Evolutionary conservation across 1,284 basidiomycete genomes (phyloP).

Genomic region (Cutaneotrichosporon cavernicola): DNA sequence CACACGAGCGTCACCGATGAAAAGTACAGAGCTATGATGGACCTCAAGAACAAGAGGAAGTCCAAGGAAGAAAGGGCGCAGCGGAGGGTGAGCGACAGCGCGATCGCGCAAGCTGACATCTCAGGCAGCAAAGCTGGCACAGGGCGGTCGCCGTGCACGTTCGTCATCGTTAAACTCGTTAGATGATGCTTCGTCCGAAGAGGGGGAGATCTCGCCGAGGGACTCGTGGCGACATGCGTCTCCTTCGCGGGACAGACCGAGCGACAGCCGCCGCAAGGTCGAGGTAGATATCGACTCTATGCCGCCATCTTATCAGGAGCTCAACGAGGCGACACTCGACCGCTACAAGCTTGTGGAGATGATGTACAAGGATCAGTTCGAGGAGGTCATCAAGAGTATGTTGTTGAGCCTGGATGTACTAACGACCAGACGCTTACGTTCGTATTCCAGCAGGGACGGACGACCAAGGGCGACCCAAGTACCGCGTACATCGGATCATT

Average conservation of each 20-base stretch:
- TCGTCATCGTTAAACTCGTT: constrained; percentile 33
- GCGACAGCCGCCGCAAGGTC: constrained; percentile 64
- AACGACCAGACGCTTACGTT: constrained; percentile 68
- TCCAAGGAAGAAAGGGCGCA: constrained; percentile 55
- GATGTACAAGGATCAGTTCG: constrained; percentile 37
- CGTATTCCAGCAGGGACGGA: constrained; percentile 64
- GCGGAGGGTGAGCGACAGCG: constrained; percentile 28
- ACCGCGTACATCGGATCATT: constrained; percentile 60
- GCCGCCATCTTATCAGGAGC: constrained; percentile 65
- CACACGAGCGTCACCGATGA: constrained; percentile 77
- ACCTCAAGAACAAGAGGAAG: constrained; percentile 75
- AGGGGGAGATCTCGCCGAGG: constrained; percentile 71
- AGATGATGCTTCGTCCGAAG: constrained; percentile 43
- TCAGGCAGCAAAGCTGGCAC: constrained; percentile 30
- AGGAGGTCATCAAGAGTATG: constrained; percentile 34
- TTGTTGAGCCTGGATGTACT: not conserved
- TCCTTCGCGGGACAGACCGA: constrained; percentile 15
- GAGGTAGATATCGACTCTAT: constrained; percentile 63
- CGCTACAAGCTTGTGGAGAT: constrained; percentile 67
- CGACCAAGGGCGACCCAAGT: constrained; percentile 62
- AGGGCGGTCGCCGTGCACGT: constrained; percentile 60
- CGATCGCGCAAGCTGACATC: not conserved
- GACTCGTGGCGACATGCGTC: constrained; percentile 58
- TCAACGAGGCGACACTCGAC: constrained; percentile 71
- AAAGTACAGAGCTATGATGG: constrained; percentile 74